phyloP scores from a whole-genome alignment of 208 protist species.

The Acanthamoeba lenticulata region DNA sequence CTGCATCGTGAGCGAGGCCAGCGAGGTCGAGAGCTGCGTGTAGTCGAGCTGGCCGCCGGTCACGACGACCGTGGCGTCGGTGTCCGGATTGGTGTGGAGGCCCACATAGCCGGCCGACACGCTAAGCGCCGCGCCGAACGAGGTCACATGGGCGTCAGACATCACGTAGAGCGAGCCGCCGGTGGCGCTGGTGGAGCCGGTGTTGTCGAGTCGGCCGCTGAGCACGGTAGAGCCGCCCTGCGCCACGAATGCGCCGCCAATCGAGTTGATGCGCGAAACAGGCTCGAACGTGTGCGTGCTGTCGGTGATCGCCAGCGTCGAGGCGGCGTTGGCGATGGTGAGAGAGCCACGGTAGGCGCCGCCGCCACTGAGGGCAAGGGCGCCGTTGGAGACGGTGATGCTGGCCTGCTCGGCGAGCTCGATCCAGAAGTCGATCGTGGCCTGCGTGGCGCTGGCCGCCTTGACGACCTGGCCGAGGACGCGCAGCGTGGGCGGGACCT shows the following conservation, averaged over 20 bases:
- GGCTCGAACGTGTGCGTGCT: background rate
- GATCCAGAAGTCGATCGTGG: slow-evolving; percentile 25
- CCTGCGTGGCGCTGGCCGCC: background rate
- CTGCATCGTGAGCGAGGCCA: slow-evolving; percentile 14
- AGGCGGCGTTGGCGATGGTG: background rate
- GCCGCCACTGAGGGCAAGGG: background rate
- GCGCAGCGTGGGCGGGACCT: background rate
- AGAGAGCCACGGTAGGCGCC: background rate
- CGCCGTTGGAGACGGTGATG: slow-evolving; percentile 2
- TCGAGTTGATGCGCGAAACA: background rate
- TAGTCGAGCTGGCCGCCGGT: slow-evolving; percentile 23
- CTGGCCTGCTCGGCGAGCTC: slow-evolving; percentile 11
- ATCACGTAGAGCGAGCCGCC: slow-evolving; percentile 46
- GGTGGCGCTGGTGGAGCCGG: background rate
- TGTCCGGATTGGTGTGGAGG: slow-evolving; percentile 19
- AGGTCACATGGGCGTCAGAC: slow-evolving; percentile 18
- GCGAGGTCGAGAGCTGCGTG: background rate
- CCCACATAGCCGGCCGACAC: background rate
- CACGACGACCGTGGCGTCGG: slow-evolving; percentile 21
- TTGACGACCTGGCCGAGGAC: slow-evolving; percentile 31
- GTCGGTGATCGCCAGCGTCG: slow-evolving; percentile 43
- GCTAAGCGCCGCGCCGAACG: background rate
- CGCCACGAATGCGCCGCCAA: background rate
- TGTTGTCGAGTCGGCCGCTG: background rate
- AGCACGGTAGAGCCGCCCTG: background rate